These are phyloP conservation scores for Phytophthora podocarpi DNA, from an alignment of 352 stramenopile species.

Conservation along the genomic window DNA sequence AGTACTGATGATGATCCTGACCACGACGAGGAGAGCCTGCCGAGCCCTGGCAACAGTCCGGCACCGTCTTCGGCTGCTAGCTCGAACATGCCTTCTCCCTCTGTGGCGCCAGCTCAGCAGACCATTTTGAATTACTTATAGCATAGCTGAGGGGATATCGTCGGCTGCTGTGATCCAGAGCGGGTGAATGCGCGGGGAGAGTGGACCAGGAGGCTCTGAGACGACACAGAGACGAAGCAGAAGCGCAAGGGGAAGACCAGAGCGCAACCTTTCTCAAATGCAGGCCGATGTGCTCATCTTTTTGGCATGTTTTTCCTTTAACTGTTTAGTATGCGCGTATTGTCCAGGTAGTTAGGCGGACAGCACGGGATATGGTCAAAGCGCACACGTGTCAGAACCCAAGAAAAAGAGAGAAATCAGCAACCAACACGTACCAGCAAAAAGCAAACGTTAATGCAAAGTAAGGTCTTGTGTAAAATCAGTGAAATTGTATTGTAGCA, in stretches of 20 bases:
- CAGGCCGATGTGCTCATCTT: constrained; percentile 15
- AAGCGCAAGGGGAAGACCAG: constrained; percentile 2
- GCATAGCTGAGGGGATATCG: constrained; percentile 26
- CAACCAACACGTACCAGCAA: too few species aligned
- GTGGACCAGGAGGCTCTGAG: not conserved
- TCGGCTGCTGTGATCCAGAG: constrained; percentile 7
- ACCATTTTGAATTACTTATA: constrained; percentile 76
- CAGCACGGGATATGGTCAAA: too few species aligned
- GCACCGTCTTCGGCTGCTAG: constrained; percentile 18
- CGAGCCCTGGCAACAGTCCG: constrained; percentile 34
- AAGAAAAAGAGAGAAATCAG: too few species aligned
- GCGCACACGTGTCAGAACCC: too few species aligned
- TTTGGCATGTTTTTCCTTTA: constrained; percentile 25
- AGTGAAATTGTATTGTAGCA: too few species aligned
- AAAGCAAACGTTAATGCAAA: too few species aligned
- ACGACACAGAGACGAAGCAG: not conserved
- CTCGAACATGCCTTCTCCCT: constrained; percentile 19
- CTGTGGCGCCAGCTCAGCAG: constrained; percentile 26
- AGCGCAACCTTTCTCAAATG: constrained; percentile 11
- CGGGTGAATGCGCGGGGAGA: constrained; percentile 1
- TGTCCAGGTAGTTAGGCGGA: too few species aligned
- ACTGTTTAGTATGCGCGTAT: too few species aligned
- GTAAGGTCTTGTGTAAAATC: too few species aligned
- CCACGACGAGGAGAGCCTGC: constrained; percentile 60
- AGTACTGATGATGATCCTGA: constrained; percentile 60